Percentiles rank a stretch among this genome's conserved stretches.
Evolutionary conservation across 352 stramenopile species (phyloP).

Genomic region (Pythium chondricola): DNA sequence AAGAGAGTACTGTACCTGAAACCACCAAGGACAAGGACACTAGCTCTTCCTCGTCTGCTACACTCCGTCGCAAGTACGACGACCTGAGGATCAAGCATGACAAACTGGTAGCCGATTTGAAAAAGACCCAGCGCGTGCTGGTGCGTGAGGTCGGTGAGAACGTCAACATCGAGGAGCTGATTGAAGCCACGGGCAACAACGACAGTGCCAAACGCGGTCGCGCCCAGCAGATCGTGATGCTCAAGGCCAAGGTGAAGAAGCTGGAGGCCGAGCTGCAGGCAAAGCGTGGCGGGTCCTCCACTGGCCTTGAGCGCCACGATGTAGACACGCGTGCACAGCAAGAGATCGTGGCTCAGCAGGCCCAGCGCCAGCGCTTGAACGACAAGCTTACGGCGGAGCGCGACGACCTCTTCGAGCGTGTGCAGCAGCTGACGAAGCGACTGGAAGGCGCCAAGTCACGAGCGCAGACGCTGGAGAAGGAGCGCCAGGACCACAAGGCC

Average conservation of each 20-base stretch:
- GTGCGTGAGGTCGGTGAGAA: conserved; percentile 61
- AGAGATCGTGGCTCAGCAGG: conserved; percentile 46
- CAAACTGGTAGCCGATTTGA: conserved; percentile 51
- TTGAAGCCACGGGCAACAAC: conserved; percentile 21
- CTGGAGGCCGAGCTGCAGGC: conserved; percentile 38
- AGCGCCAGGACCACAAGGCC: conserved; percentile 53
- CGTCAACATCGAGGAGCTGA: conserved; percentile 40
- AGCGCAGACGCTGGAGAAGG: conserved; percentile 63
- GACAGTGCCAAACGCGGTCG: conserved; percentile 36
- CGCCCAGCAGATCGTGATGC: conserved; percentile 82
- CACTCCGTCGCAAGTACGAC: conserved; percentile 29
- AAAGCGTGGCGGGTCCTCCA: no score
- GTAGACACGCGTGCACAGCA: conserved; percentile 64
- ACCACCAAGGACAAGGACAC: conserved; percentile 8
- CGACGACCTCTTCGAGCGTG: conserved; percentile 46
- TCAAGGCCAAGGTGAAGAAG: conserved; percentile 79
- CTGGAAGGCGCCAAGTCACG: conserved; percentile 63
- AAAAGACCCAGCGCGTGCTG: conserved; percentile 64
- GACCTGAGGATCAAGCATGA: conserved; percentile 56
- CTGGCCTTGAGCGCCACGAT: conserved; percentile 17
- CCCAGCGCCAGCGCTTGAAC: conserved; percentile 49
- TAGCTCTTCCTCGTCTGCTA: no score
- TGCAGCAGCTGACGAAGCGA: conserved; percentile 54
- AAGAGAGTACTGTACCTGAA: no score
- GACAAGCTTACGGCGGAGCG: conserved; percentile 55